Evolutionary conservation across 2,329 filamentous ascomycete species (phyloP).

Genomic region (Aureobasidium sp.): DNA sequence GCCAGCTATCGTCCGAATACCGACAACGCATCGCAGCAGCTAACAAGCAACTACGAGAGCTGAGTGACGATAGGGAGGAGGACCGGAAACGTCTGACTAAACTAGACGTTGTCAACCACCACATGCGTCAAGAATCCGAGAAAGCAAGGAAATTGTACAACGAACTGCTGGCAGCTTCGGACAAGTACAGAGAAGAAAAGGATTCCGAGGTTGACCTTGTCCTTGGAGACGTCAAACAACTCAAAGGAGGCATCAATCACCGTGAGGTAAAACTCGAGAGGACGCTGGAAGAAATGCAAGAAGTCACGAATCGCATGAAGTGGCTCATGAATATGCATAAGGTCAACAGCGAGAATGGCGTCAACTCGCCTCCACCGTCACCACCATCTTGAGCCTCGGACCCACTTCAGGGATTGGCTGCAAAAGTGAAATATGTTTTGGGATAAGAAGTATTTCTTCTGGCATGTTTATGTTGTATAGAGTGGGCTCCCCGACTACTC

Average conservation of each 20-base stretch:
- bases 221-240: conserved; percentile 47
- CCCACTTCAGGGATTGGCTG: not conserved
- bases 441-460: not conserved
- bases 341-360: conserved; percentile 14
- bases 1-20: conserved; percentile 59
- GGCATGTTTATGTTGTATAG: conserved; percentile 6
- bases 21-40: conserved; percentile 43
- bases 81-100: conserved; percentile 56
- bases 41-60: conserved; percentile 44
- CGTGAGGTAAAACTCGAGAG: conserved; percentile 57
- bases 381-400: not conserved
- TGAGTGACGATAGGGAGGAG: conserved; percentile 50
- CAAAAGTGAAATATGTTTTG: not conserved
- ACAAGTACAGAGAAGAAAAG: conserved; percentile 58
- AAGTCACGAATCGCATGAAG: conserved; percentile 59
- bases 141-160: conserved; percentile 55
- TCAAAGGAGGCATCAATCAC: conserved; percentile 51
- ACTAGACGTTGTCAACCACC: conserved; percentile 62
- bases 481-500: not conserved
- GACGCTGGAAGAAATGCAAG: conserved; percentile 51
- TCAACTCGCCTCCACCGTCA: conserved; percentile 5
- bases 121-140: conserved; percentile 63
- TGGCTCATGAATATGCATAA: conserved; percentile 66
- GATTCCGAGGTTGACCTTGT: conserved; percentile 55
- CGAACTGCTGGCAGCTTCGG: conserved; percentile 54